Conservation (phyloP, 2,329 filamentous ascomycete species). For the Byssoonygena ceratinophila region DNA sequence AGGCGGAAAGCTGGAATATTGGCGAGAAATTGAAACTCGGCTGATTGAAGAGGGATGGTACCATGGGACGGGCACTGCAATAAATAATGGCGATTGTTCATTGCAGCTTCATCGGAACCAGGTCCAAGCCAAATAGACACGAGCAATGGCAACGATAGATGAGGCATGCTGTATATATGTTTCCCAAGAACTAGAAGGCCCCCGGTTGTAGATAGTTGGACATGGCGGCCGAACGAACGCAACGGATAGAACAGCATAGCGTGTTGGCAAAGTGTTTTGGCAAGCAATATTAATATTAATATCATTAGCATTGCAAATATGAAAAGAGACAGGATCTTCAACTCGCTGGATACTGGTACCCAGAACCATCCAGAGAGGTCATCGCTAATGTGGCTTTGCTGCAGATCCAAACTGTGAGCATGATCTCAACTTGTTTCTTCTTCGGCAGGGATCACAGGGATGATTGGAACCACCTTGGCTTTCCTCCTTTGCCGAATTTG, state of each 20-base stretch:
- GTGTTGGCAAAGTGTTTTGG: not conserved
- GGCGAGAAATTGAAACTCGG: conserved; percentile 52
- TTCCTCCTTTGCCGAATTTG: too few relatives aligned
- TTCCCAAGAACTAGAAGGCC: not conserved
- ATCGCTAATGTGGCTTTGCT: too few relatives aligned
- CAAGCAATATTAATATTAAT: not conserved
- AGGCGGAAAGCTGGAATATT: conserved; percentile 56
- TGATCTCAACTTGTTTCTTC: too few relatives aligned
- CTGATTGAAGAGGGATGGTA: conserved; percentile 63
- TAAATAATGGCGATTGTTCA: not conserved
- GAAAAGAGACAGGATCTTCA: too few relatives aligned
- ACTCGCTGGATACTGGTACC: too few relatives aligned
- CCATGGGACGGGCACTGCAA: conserved; percentile 28
- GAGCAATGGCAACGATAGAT: not conserved
- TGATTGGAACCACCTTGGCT: not conserved
- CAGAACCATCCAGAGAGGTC: too few relatives aligned
- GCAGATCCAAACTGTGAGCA: too few relatives aligned
- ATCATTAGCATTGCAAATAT: not conserved
- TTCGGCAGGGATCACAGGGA: not conserved
- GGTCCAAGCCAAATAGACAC: not conserved
- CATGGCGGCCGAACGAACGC: not conserved
- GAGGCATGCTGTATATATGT: not conserved
- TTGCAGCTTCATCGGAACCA: not conserved
- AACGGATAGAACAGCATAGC: not conserved
- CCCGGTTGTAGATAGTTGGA: not conserved